These are phyloP conservation scores for Lactifluus volemus DNA, from an alignment of 768 basidiomycete species.

Conservation along the genomic window DNA sequence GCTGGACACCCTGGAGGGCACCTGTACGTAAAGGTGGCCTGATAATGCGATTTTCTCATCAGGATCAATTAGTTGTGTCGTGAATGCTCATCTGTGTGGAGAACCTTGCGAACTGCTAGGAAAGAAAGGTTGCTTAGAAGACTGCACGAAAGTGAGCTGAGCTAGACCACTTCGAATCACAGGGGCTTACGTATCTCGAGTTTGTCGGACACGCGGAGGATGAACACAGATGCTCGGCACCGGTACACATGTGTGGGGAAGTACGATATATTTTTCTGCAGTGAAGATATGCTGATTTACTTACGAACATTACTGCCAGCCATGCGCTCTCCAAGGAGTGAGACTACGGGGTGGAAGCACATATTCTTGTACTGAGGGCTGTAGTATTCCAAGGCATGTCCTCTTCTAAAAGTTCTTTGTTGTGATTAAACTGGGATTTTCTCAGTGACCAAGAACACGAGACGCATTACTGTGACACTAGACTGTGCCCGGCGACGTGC, in stretches of 20 bases:
- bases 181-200: slow-evolving; percentile 24
- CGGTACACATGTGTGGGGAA: slow-evolving; percentile 48
- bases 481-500: slow-evolving; percentile 46
- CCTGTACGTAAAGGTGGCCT: slow-evolving; percentile 31
- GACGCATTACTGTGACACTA: slow-evolving; percentile 41
- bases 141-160: slow-evolving; percentile 42
- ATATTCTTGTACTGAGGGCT: slow-evolving; percentile 12
- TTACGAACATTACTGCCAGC: neutral
- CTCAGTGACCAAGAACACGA: slow-evolving; percentile 38
- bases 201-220: slow-evolving; percentile 37
- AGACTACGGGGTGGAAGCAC: neutral
- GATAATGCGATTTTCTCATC: neutral
- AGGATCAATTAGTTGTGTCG: slow-evolving; percentile 34
- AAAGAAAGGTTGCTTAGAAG: slow-evolving; percentile 41
- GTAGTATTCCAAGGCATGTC: slow-evolving; percentile 5
- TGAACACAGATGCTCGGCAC: slow-evolving; percentile 47
- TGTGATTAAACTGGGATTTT: neutral
- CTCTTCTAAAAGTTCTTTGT: neutral
- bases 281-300: too few relatives aligned
- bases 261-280: slow-evolving; percentile 24
- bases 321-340: slow-evolving; percentile 12
- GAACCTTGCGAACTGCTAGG: slow-evolving; percentile 37
- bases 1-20: slow-evolving; percentile 51
- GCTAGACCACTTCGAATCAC: neutral
- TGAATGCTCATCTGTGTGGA: slow-evolving; percentile 42